Base-by-base conservation (phyloP, 1,284 basidiomycete genomes). In the Stereum hirsutum region DNA sequence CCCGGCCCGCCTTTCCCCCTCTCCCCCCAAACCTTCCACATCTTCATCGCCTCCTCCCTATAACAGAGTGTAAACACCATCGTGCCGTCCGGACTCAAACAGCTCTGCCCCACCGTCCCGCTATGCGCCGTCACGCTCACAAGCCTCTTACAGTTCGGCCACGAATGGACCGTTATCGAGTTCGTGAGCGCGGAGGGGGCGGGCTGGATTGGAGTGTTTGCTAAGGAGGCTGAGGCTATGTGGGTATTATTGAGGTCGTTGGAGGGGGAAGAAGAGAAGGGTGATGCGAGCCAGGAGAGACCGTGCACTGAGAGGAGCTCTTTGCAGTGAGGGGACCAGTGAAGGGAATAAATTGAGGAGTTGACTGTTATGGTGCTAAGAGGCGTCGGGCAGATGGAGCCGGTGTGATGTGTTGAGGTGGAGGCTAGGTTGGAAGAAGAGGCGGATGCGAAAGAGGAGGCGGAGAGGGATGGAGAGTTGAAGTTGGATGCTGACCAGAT, bases 221-320 rank as follows among this genome's bases (percentile, higher is more conserved):
- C 52, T 8, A 20, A 28, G 15, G 38, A 31, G 5, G 54, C 46
- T n/a, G n/a, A n/a, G n/a, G n/a, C n/a, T n/a, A n/a, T n/a, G n/a
- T n/a, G n/a, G n/a, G n/a, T n/a, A n/a, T n/a, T n/a, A n/a, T n/a
- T n/a, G n/a, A n/a, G n/a, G n/a, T n/a, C n/a, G n/a, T n/a, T n/a
- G n/a, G n/a, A n/a, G n/a, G n/a, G n/a, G n/a, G n/a, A n/a, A n/a
- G n/a, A n/a, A n/a, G n/a, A n/a, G n/a, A n/a, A n/a, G n/a, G n/a
- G n/a, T n/a, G n/a, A n/a, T n/a, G n/a, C n/a, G 21, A 55, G 43
- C 61, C 63, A 65, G 8, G 62, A 59, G 39, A 57, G 56, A 42
- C 81, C 81, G 57, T 85, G 81, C 1, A 81, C 81, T 35, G 77
- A 78, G 20, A 82, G 64, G 27, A 85, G 64, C 57, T 85, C 81